phyloP scores from a whole-genome alignment of 345 rosid species.

The Trapa incisa region DNA sequence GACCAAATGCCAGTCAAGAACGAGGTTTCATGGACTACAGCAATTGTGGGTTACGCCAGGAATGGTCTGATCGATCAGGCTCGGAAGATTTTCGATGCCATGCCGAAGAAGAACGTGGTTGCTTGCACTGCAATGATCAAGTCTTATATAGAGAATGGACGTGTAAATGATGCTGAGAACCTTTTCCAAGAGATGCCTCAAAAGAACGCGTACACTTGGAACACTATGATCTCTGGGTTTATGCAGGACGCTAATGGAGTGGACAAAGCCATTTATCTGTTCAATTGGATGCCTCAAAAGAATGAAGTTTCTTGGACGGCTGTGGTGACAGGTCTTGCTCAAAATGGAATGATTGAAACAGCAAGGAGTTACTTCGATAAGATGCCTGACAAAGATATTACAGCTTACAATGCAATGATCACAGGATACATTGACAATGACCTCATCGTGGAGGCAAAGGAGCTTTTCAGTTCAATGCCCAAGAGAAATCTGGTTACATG shows the following conservation, averaged over 20 bases:
- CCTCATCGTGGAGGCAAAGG: conserved; percentile 17
- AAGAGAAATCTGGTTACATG: conserved; percentile 22
- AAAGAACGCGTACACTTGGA: conserved; percentile 25
- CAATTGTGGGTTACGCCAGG: conserved; percentile 34
- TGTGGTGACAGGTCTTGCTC: conserved; percentile 24
- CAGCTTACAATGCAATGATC: conserved; percentile 34
- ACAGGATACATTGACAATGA: conserved; percentile 20
- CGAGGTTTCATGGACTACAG: conserved; percentile 33
- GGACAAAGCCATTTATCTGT: conserved; percentile 20
- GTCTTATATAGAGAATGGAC: conserved; percentile 21
- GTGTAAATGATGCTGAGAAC: conserved; percentile 19
- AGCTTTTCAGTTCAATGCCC: conserved; percentile 22
- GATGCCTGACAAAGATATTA: conserved; percentile 22
- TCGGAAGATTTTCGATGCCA: conserved; percentile 20
- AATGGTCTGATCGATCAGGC: conserved; percentile 32
- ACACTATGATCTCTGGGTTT: conserved; percentile 27
- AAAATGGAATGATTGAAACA: conserved; percentile 17
- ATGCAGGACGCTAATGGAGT: conserved; percentile 14
- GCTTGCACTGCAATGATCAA: conserved; percentile 37
- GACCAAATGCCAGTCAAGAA: conserved; percentile 29
- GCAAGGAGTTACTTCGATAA: conserved; percentile 23
- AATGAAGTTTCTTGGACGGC: conserved; percentile 31
- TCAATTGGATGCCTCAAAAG: conserved; percentile 25
- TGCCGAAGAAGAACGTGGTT: conserved; percentile 27
- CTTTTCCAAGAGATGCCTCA: conserved; percentile 25